These are phyloP conservation scores for Arxiozyma slooffiae DNA, from an alignment of 1,139 yeast species.

Conservation along the genomic window DNA sequence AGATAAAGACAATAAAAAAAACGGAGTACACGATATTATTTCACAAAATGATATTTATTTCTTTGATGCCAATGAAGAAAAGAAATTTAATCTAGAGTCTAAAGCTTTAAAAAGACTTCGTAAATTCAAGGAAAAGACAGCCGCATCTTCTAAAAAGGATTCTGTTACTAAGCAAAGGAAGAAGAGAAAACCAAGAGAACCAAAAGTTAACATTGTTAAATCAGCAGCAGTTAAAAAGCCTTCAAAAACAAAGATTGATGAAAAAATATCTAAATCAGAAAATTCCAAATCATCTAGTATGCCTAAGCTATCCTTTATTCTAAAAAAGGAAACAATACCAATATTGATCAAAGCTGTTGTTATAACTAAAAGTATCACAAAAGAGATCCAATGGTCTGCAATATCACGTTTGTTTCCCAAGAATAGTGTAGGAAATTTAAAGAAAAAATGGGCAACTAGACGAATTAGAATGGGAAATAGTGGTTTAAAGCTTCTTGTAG, in stretches of 20 bases:
- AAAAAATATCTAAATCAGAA: not conserved
- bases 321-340: not conserved
- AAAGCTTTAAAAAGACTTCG: slow-evolving; percentile 28
- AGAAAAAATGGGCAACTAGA: slow-evolving; percentile 28
- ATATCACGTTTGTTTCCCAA: slow-evolving; percentile 26
- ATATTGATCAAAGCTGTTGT: slow-evolving; percentile 24
- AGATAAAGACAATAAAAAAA: slow-evolving; percentile 24
- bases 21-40: slow-evolving; percentile 20
- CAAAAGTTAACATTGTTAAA: not conserved
- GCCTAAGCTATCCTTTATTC: slow-evolving; percentile 1
- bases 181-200: slow-evolving; percentile 3
- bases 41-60: slow-evolving; percentile 29
- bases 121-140: slow-evolving; percentile 19
- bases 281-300: not conserved
- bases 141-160: slow-evolving; percentile 1
- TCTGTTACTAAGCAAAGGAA: slow-evolving; percentile 1
- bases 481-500: slow-evolving; percentile 28
- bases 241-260: not conserved
- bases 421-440: slow-evolving; percentile 25
- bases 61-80: slow-evolving; percentile 27
- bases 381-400: slow-evolving; percentile 28
- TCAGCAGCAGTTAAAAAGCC: not conserved
- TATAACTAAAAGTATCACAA: slow-evolving; percentile 28
- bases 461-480: slow-evolving; percentile 28
- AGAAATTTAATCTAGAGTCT: slow-evolving; percentile 23